A percentile compares a stretch with the other conserved stretches of the same genome.
Conservation (phyloP, 2,329 filamentous ascomycete species). For the Clonostachys sp. region DNA sequence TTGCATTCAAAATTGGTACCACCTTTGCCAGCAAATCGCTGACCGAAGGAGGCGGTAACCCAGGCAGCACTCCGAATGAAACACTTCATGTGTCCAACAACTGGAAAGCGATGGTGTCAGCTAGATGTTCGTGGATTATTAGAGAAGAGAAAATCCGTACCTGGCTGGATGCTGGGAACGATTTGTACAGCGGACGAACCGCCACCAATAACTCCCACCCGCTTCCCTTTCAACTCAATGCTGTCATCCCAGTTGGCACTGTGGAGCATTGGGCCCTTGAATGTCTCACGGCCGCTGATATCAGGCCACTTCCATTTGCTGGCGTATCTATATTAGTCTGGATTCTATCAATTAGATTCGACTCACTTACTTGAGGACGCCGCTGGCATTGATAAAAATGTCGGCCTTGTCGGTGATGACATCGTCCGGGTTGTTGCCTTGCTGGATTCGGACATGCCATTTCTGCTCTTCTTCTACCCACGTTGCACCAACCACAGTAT, state of each 20-base stretch:
- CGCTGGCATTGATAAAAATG: constrained; percentile 7
- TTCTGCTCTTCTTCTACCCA: constrained; percentile 1
- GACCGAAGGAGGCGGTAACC: constrained; percentile 26
- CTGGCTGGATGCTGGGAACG: constrained; percentile 24
- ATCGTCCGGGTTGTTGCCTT: not conserved
- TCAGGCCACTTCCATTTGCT: constrained; percentile 44
- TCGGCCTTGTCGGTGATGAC: constrained; percentile 5
- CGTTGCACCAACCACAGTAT: not conserved
- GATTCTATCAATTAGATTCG: not conserved
- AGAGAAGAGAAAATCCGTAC: not conserved
- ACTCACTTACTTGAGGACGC: constrained; percentile 6
- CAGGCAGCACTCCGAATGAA: constrained; percentile 37
- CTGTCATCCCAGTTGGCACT: constrained; percentile 46
- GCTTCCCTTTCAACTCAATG: constrained; percentile 44
- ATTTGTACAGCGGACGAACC: constrained; percentile 51
- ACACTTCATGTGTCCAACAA: constrained; percentile 23
- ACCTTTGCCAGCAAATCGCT: constrained; percentile 19
- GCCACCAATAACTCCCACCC: constrained; percentile 50
- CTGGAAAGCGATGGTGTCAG: constrained; percentile 10
- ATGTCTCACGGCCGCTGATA: constrained; percentile 37
- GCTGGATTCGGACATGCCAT: constrained; percentile 3
- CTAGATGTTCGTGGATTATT: constrained; percentile 6
- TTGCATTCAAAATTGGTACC: constrained; percentile 24
- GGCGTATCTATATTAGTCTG: not conserved
- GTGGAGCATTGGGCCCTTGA: constrained; percentile 43